Conservation (phyloP, 2,329 filamentous ascomycete species). For the Aspergillus piperis region DNA sequence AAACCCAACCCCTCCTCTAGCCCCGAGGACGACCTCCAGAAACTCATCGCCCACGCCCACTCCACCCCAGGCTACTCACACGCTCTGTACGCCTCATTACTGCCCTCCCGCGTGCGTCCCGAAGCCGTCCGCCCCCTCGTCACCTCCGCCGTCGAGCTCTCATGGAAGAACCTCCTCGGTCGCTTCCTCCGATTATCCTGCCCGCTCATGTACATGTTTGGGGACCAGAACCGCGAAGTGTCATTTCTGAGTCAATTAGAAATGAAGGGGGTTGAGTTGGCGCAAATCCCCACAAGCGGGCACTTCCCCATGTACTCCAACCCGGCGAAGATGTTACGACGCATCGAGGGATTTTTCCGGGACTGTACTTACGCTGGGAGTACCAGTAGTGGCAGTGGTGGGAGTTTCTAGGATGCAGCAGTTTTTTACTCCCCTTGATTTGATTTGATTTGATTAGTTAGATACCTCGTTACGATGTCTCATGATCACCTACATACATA, state of each 20-base stretch:
- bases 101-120: not conserved
- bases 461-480: no score
- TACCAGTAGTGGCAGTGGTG: not conserved
- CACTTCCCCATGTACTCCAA: conserved; percentile 5
- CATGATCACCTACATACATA: no score
- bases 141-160: not conserved
- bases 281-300: not conserved
- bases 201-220: not conserved
- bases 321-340: not conserved
- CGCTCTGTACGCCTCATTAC: not conserved
- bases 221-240: not conserved
- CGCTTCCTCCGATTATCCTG: not conserved
- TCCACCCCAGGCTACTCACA: not conserved
- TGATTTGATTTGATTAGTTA: no score
- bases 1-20: not conserved
- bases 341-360: not conserved
- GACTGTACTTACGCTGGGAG: not conserved
- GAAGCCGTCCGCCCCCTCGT: not conserved
- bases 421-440: no score
- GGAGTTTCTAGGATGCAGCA: not conserved
- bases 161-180: not conserved
- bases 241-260: not conserved
- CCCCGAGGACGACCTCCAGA: not conserved
- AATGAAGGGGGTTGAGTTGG: not conserved
- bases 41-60: not conserved